Evolutionary conservation across 345 rosid genomes (phyloP).

Genomic region (Citrus australasica): DNA sequence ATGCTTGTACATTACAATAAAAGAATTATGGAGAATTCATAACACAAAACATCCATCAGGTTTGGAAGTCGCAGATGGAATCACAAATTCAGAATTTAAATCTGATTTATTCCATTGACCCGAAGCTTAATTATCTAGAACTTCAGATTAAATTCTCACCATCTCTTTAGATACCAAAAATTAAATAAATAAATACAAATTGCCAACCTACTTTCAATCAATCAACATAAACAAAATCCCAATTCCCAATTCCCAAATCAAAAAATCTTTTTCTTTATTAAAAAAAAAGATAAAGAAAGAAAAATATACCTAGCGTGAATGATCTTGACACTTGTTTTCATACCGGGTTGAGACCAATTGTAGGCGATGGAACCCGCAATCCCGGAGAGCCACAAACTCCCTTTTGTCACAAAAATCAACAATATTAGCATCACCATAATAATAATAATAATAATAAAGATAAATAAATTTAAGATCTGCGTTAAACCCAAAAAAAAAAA

Average conservation of each 20-base stretch:
- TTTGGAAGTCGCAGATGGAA: neutral
- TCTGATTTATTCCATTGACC: neutral
- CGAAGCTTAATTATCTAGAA: neutral
- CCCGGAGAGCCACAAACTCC: slow-evolving; percentile 87
- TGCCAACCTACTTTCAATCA: neutral
- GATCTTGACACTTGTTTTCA: slow-evolving; percentile 95
- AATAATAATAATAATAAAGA: neutral
- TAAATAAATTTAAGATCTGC: neutral
- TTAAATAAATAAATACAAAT: too few species aligned
- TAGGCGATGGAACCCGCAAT: slow-evolving; percentile 83
- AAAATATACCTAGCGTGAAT: slow-evolving; percentile 80
- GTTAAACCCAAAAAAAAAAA: neutral
- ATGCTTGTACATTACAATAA: neutral
- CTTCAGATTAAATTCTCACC: neutral
- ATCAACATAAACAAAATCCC: neutral
- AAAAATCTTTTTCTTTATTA: too few species aligned
- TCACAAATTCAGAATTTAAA: neutral
- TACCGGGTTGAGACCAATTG: slow-evolving; percentile 91
- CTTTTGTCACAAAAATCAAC: slow-evolving; percentile 33
- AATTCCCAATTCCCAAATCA: neutral
- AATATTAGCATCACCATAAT: neutral
- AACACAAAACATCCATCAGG: neutral
- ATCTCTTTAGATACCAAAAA: neutral
- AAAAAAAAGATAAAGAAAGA: neutral
- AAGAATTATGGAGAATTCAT: neutral